Conservation (phyloP, 495 filamentous ascomycete genomes). For the Penicillium alfredii region DNA sequence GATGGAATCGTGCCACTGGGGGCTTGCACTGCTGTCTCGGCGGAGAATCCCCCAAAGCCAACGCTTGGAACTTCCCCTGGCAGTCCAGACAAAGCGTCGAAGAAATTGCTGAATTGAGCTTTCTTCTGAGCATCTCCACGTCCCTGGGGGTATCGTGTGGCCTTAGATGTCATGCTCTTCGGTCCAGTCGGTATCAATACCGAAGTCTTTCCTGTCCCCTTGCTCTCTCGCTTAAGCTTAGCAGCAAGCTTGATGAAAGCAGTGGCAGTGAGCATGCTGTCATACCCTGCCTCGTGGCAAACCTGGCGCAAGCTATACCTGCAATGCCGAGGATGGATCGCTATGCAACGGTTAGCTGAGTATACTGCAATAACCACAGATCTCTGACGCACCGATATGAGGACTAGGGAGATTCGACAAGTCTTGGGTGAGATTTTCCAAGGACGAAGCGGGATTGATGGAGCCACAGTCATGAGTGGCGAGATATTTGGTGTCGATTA, state of each 20-base stretch:
- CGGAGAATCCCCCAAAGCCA: no score
- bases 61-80: no score
- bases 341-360: conserved; percentile 9
- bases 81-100: no score
- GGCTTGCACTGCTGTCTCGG: conserved; percentile 5
- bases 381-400: conserved; percentile 37
- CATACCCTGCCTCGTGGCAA: conserved; percentile 66
- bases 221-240: no score
- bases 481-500: conserved; percentile 78
- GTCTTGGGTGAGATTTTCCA: conserved; percentile 44
- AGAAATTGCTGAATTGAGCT: conserved; percentile 3
- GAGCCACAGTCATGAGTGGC: conserved; percentile 50
- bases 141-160: no score
- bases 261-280: conserved; percentile 64
- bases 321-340: conserved; percentile 31
- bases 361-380: background rate
- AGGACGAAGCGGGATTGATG: conserved; percentile 43
- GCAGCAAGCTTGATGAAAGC: conserved; percentile 57
- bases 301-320: conserved; percentile 42
- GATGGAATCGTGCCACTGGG: conserved; percentile 40
- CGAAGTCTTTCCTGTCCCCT: no score
- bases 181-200: no score
- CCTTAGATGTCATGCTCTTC: no score
- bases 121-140: no score
- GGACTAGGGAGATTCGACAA: conserved; percentile 36